These are phyloP conservation scores for Coriolopsis trogii DNA, from an alignment of 1,284 basidiomycete genomes.

Conservation along the genomic window DNA sequence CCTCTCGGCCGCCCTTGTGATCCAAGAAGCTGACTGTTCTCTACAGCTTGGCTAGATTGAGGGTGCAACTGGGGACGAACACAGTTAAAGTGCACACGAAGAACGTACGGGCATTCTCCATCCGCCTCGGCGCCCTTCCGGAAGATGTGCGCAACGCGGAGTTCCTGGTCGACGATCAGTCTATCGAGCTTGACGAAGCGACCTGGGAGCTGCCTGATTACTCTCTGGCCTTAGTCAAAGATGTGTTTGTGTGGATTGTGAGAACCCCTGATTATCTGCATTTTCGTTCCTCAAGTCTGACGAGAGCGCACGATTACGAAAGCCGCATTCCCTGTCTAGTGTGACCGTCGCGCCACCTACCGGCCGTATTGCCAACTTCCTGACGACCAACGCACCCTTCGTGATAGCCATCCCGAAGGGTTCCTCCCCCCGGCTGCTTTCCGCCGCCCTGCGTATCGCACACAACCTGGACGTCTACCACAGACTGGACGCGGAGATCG, in stretches of 20 bases:
- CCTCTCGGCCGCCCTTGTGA: background rate
- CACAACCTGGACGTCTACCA: constrained; percentile 73
- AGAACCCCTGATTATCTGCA: too few relatives aligned
- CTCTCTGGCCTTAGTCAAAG: constrained; percentile 4
- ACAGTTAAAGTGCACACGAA: constrained; percentile 37
- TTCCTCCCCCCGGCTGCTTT: constrained; percentile 35
- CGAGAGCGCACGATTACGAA: too few relatives aligned
- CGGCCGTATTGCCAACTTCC: constrained; percentile 65
- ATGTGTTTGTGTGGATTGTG: constrained; percentile 13
- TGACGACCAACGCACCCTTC: constrained; percentile 55
- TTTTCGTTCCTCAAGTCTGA: too few relatives aligned
- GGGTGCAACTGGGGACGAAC: constrained; percentile 25
- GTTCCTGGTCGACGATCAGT: constrained; percentile 18
- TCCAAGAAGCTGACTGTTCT: background rate
- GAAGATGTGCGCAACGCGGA: background rate
- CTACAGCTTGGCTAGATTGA: constrained; percentile 38
- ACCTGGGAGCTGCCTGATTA: constrained; percentile 12
- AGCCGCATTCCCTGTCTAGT: constrained; percentile 9
- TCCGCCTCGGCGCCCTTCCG: constrained; percentile 20
- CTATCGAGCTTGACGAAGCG: constrained; percentile 5
- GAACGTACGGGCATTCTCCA: constrained; percentile 47
- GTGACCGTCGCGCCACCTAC: constrained; percentile 37
- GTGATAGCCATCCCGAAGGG: constrained; percentile 56
- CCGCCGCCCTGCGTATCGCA: constrained; percentile 64
- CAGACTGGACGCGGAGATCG: constrained; percentile 65